Conservation (phyloP, 106 monocot genomes). For the Narthecium ossifragum region DNA sequence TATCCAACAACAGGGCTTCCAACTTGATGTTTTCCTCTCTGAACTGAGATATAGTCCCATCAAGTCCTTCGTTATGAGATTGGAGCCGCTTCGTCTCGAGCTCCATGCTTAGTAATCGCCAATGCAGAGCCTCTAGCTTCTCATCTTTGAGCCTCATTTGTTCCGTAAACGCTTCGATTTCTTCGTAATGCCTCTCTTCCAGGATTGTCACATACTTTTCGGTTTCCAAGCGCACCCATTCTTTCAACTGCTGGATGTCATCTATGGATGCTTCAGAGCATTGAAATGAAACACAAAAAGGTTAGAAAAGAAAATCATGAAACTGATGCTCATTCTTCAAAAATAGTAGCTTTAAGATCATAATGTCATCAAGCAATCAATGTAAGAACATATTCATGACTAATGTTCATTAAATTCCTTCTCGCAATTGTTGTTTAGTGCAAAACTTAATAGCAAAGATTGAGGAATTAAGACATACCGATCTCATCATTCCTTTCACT, state of each 20-base stretch:
- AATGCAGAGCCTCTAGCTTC: constrained; percentile 54
- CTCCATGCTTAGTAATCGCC: constrained; percentile 57
- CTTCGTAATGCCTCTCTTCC: constrained; percentile 46
- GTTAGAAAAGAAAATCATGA: too few relatives aligned
- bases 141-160: constrained; percentile 83
- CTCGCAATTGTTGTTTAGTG: too few relatives aligned
- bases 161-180: constrained; percentile 81
- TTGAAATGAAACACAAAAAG: neutral
- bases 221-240: constrained; percentile 54
- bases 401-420: neutral
- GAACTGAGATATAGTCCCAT: constrained; percentile 28
- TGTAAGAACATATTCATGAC: neutral
- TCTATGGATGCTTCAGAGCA: constrained; percentile 11
- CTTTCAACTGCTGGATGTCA: constrained; percentile 48
- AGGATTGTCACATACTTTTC: constrained; percentile 42
- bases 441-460: neutral
- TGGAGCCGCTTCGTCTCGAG: constrained; percentile 60
- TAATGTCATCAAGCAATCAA: neutral
- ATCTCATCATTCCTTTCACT: constrained; percentile 33
- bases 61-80: constrained; percentile 50
- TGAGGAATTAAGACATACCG: constrained; percentile 23
- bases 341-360: neutral
- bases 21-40: constrained; percentile 52
- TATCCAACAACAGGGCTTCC: constrained; percentile 36
- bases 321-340: too few relatives aligned